Conservation (phyloP, 2,329 filamentous ascomycete genomes). For the Xylaria sp. region DNA sequence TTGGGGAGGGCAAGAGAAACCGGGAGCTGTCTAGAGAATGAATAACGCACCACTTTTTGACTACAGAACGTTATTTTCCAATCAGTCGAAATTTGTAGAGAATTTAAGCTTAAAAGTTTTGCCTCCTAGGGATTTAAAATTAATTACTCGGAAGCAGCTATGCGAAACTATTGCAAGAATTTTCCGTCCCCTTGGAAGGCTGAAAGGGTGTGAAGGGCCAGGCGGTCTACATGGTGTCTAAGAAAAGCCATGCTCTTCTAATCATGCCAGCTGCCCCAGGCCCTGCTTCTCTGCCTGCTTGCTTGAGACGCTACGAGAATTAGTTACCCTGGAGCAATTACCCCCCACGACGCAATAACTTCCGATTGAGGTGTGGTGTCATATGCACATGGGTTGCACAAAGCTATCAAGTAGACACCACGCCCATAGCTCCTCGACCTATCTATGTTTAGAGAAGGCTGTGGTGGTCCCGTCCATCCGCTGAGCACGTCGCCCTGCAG, state of each 20-base stretch:
- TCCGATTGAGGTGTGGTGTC: conserved; percentile 24
- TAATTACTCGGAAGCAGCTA: no score
- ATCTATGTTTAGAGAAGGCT: conserved; percentile 25
- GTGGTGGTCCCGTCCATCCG: neutral
- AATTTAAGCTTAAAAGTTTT: neutral
- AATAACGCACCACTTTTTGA: neutral
- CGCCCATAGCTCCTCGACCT: neutral
- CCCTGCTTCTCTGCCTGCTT: neutral
- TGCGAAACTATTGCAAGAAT: neutral
- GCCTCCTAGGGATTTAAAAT: neutral
- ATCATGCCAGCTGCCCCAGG: neutral
- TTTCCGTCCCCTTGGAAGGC: neutral
- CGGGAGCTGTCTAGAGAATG: neutral
- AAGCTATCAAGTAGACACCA: conserved; percentile 26
- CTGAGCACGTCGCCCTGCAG: neutral
- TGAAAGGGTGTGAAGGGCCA: neutral
- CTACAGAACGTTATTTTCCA: neutral
- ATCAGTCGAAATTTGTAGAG: neutral
- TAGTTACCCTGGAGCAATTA: neutral
- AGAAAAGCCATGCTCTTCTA: neutral
- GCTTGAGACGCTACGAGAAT: neutral
- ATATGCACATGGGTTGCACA: conserved; percentile 32
- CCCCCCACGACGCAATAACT: conserved; percentile 8
- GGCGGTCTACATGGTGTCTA: neutral
- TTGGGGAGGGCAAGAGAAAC: neutral